Base-by-base conservation (phyloP, 2,329 filamentous ascomycete species). In the Aspergillus fumigatus region DNA sequence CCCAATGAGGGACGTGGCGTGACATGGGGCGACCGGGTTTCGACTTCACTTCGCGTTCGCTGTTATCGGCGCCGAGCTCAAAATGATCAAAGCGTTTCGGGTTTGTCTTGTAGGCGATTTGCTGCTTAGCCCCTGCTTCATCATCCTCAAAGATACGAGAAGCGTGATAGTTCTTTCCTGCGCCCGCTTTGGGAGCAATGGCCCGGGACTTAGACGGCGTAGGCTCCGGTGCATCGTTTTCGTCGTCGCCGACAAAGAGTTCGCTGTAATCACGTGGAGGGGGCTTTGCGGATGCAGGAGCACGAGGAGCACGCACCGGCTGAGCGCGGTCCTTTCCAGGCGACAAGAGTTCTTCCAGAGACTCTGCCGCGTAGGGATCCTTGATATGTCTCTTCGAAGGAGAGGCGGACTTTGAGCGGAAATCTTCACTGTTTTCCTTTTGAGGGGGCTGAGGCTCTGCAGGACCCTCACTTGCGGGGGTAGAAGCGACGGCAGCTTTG, bases 61-160 rank as follows among this genome's bases (percentile, higher is more conserved):
- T 62, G 51, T 72, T 67, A 48, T 72, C 68, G 19, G 49, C 71
- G 38, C 69, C 72, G 29, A 75, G 57, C 51, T 74, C 65, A 43
- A 75, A 75, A 56, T 97, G 93, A 57, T 88, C 80, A 77, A 86
- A 97, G 74, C 91, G 95, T 69, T 85, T 85, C 2, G 89, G 84
- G 71, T 94, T 84, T 6, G 89, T 87, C 67, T 88, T 84, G 62
- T 77, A 75, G 35, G 67, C 70, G 48, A 66, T 67, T 53, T 81
- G 64, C 50, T 67, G 76, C 11, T 80, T 72, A 50, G 73, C 72
- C 57, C 77, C 70, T 29, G 79, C 72, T 50, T 84, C 82, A 25
- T 83, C 79, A 53, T 82, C 80, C 11, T 85, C 84, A 55, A 89
- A 89, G 38, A 89, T 77, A 50, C 86, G 84, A 56, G 79, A 84